A percentile compares a stretch with the other conserved stretches of the same genome.
phyloP scores from a whole-genome alignment of 208 protist genomes.

The Lotmaria passim region DNA sequence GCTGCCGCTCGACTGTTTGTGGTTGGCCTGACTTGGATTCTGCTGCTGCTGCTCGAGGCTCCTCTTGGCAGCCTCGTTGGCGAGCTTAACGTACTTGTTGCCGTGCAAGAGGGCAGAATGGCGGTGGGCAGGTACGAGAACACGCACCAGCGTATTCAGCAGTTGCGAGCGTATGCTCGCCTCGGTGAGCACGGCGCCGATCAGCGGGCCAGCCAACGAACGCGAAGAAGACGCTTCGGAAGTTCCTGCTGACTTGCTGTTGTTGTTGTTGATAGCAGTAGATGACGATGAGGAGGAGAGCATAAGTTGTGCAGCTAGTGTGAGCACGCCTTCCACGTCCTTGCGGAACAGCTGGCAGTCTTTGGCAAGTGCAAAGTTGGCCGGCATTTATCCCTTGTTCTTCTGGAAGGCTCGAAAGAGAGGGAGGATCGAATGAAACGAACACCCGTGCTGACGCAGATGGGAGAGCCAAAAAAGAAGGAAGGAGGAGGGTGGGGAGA shows the following conservation, averaged over 20 bases:
- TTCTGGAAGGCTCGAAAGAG: neutral
- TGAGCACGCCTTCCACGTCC: conserved; percentile 67
- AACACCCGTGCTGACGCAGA: too few species aligned
- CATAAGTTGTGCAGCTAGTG: conserved; percentile 40
- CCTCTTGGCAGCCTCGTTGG: conserved; percentile 9
- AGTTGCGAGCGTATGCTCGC: conserved; percentile 53
- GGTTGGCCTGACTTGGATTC: too few species aligned
- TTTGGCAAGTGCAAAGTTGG: conserved; percentile 47
- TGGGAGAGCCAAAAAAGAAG: conserved; percentile 16
- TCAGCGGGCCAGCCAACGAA: conserved; percentile 4
- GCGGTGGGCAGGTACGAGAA: conserved; percentile 54
- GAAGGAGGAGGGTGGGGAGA: neutral
- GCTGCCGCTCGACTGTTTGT: neutral
- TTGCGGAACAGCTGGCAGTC: conserved; percentile 63
- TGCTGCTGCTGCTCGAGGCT: conserved; percentile 22
- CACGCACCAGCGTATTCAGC: conserved; percentile 57
- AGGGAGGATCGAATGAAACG: neutral
- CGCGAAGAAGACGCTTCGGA: conserved; percentile 21
- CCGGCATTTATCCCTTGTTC: conserved; percentile 39
- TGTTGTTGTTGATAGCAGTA: neutral
- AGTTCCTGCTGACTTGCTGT: neutral
- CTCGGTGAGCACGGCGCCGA: conserved; percentile 45
- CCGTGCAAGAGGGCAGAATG: conserved; percentile 47
- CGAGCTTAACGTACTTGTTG: conserved; percentile 57
- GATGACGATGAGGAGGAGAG: conserved; percentile 4